A percentile compares a stretch with the other conserved stretches of the same genome.
Conservation (phyloP, 2,329 filamentous ascomycete species). For the Dactylella cylindrospora region DNA sequence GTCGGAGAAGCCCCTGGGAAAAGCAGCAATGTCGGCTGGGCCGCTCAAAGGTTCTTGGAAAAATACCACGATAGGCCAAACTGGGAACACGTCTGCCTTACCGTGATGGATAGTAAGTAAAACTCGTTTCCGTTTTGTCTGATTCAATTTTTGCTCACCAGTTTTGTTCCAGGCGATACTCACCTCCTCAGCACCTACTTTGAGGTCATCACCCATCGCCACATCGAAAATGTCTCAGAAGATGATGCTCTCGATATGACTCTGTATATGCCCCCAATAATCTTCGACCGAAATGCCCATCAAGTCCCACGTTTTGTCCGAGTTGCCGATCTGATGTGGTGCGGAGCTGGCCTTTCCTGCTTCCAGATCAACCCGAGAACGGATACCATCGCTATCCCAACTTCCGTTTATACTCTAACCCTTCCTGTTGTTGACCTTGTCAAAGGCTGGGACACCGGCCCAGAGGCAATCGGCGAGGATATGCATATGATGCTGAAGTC, state of each 20-base stretch:
- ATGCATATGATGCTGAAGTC: conserved; percentile 78
- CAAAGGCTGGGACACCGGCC: conserved; percentile 70
- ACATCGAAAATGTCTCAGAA: conserved; percentile 62
- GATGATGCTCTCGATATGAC: conserved; percentile 65
- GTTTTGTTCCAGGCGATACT: conserved; percentile 62
- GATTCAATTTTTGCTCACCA: conserved; percentile 48
- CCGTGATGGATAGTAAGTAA: conserved; percentile 69
- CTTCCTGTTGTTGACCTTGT: conserved; percentile 68
- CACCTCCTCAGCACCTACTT: conserved; percentile 71
- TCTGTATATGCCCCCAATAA: conserved; percentile 69
- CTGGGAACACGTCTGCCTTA: conserved; percentile 67
- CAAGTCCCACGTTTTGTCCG: conserved; percentile 67
- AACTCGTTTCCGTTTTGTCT: conserved; percentile 1
- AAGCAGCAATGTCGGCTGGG: conserved; percentile 73
- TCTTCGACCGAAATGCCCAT: conserved; percentile 73
- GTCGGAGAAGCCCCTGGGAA: conserved; percentile 71
- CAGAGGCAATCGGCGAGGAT: conserved; percentile 73
- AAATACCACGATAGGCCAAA: conserved; percentile 58
- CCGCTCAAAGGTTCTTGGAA: conserved; percentile 65
- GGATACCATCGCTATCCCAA: conserved; percentile 65
- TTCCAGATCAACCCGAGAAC: conserved; percentile 27
- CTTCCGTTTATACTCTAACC: conserved; percentile 71
- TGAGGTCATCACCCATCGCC: conserved; percentile 58
- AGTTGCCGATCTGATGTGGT: conserved; percentile 72
- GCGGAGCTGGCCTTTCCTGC: conserved; percentile 65